Percentiles rank a stretch among this genome's conserved stretches.
Conservation (phyloP, 176 grass and related monocot genomes). For the Musa itinerans region DNA sequence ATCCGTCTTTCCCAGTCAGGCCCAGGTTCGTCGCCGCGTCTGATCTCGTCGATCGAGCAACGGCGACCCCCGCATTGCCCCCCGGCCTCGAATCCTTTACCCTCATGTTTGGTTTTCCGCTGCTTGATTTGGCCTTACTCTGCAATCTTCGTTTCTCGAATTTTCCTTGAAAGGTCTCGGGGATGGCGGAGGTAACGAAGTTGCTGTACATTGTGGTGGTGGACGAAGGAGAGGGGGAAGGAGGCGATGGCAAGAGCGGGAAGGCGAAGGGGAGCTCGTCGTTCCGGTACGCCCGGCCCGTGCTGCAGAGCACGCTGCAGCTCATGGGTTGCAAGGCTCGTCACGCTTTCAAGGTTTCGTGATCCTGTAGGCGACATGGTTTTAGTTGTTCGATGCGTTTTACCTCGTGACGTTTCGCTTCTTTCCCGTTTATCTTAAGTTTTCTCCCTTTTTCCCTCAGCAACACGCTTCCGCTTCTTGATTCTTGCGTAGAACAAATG, state of each 20-base stretch:
- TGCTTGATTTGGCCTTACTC: too few relatives aligned
- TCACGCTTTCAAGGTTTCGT: conserved; percentile 85
- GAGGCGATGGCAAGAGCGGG: background rate
- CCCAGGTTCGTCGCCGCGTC: background rate
- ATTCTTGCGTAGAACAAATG: too few relatives aligned
- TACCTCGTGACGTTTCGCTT: background rate
- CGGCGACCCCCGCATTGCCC: background rate
- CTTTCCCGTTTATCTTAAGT: too few relatives aligned
- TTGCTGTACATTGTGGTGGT: conserved; percentile 78
- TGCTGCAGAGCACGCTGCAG: conserved; percentile 92
- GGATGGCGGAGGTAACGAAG: conserved; percentile 34
- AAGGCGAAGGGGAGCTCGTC: background rate
- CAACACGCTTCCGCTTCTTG: too few relatives aligned
- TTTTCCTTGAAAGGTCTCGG: conserved; percentile 24
- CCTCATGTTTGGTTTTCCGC: background rate
- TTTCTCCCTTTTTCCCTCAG: too few relatives aligned
- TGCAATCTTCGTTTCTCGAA: background rate
- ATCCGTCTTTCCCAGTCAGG: background rate
- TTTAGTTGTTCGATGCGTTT: background rate
- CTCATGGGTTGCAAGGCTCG: conserved; percentile 98
- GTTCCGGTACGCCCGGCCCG: conserved; percentile 78
- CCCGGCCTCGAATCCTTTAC: too few relatives aligned
- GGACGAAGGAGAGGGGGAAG: conserved; percentile 28
- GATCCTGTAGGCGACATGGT: too few relatives aligned
- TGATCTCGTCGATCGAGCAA: background rate